Evolutionary conservation across 2,329 filamentous ascomycete species (phyloP).

Genomic region (Aspergillus hortae): DNA sequence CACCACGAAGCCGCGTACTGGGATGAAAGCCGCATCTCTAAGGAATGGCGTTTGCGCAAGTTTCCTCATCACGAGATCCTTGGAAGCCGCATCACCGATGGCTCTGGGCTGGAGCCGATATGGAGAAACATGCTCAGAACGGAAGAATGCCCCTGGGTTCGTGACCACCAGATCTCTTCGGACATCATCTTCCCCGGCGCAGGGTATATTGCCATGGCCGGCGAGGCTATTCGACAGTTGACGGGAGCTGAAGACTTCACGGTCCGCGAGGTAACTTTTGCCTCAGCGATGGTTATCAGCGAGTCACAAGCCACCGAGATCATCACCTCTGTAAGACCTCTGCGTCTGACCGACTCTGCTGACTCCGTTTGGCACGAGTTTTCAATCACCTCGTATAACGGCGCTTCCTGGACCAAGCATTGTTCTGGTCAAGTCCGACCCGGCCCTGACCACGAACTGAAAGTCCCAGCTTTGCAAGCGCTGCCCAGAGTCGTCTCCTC

Average conservation of each 20-base stretch:
- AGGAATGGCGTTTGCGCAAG: constrained; percentile 20
- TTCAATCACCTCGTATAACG: constrained; percentile 9
- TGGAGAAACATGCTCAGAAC: constrained; percentile 27
- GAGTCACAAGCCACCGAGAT: constrained; percentile 9
- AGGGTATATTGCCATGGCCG: constrained; percentile 22
- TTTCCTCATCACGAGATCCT: constrained; percentile 25
- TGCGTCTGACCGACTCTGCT: not conserved
- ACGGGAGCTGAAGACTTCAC: constrained; percentile 6
- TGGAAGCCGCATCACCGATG: constrained; percentile 22
- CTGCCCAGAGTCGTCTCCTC: constrained; percentile 1
- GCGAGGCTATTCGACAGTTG: constrained; percentile 19
- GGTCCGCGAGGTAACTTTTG: constrained; percentile 8
- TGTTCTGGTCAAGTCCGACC: constrained; percentile 12
- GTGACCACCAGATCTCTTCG: constrained; percentile 23
- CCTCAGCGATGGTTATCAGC: constrained; percentile 10
- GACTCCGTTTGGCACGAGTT: constrained; percentile 16
- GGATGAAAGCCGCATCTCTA: constrained; percentile 14
- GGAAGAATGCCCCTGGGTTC: constrained; percentile 26
- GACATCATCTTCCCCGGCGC: constrained; percentile 22
- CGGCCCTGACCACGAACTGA: not conserved
- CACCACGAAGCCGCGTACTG: constrained; percentile 17
- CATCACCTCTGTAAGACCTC: constrained; percentile 11
- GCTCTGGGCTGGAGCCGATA: constrained; percentile 17
- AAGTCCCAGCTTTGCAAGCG: not conserved
- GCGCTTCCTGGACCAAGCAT: constrained; percentile 13